phyloP scores from a whole-genome alignment of 805 yeast species.

The Yarrowia sp. region DNA sequence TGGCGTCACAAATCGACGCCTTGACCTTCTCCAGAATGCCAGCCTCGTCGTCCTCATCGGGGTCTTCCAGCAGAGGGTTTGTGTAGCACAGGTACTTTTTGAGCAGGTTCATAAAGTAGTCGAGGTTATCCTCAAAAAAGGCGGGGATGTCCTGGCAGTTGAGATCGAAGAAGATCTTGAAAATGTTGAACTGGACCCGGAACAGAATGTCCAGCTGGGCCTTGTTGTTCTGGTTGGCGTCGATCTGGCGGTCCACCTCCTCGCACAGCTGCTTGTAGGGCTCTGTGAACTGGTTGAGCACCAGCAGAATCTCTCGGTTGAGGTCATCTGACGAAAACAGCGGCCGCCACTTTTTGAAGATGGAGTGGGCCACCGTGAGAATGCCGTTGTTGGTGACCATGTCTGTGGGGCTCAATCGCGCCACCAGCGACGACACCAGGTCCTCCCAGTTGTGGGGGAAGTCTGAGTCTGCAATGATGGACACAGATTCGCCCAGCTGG shows the following conservation, averaged over 20 bases:
- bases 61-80: slow-evolving; percentile 61
- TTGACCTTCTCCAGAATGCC: slow-evolving; percentile 75
- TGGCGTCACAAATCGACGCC: slow-evolving; percentile 81
- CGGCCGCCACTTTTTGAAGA: slow-evolving; percentile 97
- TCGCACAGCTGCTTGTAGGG: slow-evolving; percentile 79
- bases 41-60: slow-evolving; percentile 67
- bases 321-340: slow-evolving; percentile 88
- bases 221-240: slow-evolving; percentile 54
- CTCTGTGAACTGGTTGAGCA: slow-evolving; percentile 77
- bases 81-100: slow-evolving; percentile 78
- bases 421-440: slow-evolving; percentile 64
- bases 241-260: slow-evolving; percentile 71
- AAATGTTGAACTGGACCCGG: slow-evolving; percentile 71
- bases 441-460: slow-evolving; percentile 91
- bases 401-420: slow-evolving; percentile 67
- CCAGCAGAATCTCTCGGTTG: slow-evolving; percentile 85
- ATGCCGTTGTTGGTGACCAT: slow-evolving; percentile 83
- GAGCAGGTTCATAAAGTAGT: slow-evolving; percentile 75
- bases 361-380: slow-evolving; percentile 89
- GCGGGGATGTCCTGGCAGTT: slow-evolving; percentile 99
- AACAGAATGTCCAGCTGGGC: slow-evolving; percentile 63
- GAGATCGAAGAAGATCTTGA: slow-evolving; percentile 88
- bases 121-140: slow-evolving; percentile 90
- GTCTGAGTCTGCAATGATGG: slow-evolving; percentile 93
- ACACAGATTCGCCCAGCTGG: slow-evolving; percentile 95